phyloP scores from a whole-genome alignment of 2,329 filamentous ascomycete species.

The Aspergillus proliferans region DNA sequence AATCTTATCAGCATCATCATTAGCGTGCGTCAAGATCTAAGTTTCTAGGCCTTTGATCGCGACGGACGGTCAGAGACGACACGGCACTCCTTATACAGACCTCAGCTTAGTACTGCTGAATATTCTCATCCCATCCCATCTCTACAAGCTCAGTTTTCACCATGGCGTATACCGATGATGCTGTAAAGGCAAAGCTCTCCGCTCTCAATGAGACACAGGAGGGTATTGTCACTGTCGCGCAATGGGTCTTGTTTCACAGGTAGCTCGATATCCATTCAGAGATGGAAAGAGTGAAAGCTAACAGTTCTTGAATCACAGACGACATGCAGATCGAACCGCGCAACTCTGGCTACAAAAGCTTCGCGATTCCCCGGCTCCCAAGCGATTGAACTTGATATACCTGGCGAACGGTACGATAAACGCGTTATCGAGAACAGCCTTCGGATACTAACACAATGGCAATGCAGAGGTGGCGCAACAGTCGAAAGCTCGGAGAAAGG shows the following conservation, averaged over 20 bases:
- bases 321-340: slow-evolving; percentile 86
- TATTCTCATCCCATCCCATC: not conserved
- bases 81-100: not conserved
- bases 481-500: slow-evolving; percentile 84
- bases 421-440: not conserved
- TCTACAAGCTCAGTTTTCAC: slow-evolving; percentile 9
- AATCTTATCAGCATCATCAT: not conserved
- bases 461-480: slow-evolving; percentile 84
- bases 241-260: slow-evolving; percentile 99
- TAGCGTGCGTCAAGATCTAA: not conserved
- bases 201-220: slow-evolving; percentile 96
- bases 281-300: slow-evolving; percentile 6
- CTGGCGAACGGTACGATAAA: slow-evolving; percentile 73
- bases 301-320: slow-evolving; percentile 46
- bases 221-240: slow-evolving; percentile 89
- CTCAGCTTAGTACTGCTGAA: not conserved
- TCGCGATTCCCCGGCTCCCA: slow-evolving; percentile 78
- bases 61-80: not conserved
- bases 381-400: slow-evolving; percentile 86
- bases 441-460: slow-evolving; percentile 16
- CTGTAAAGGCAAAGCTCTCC: slow-evolving; percentile 88
- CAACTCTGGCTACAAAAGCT: slow-evolving; percentile 86
- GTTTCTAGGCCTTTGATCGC: not conserved
- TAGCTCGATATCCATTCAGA: slow-evolving; percentile 36
- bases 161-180: slow-evolving; percentile 96